Base-by-base conservation (phyloP, 257 asterid genomes). In the Solanum etuberosum region DNA sequence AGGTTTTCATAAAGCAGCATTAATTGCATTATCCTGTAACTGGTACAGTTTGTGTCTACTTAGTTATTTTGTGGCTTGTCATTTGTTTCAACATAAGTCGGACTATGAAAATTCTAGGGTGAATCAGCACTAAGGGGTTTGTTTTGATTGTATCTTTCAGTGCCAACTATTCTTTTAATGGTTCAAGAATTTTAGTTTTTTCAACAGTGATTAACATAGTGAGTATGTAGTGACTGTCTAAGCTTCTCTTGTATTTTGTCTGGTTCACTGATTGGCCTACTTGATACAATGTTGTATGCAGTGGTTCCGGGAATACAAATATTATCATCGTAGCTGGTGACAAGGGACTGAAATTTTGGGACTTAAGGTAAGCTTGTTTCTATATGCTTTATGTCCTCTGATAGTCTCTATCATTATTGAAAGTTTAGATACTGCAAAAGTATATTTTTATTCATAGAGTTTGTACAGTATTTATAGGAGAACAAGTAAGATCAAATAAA, bases 341-440 rank as follows among this genome's bases (percentile, higher is more conserved):
- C 84, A 95, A 92, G 91, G 97, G 99, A 88, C 91, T 94, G 88
- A 95, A 94, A 88, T 94, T 94, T 90, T 97, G 99, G 98, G 98
- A 97, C 89, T 87, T 95, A 85, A 94, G 98, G 98, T 97, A 91
- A 73, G 94, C 86, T 27, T 67, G 83, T 59, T 70, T 85, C 48
- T 42, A 29, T 51, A 85, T 40, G 82, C 38, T 27, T 84, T 40
- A 67, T 40, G 25, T 67, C 63, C 84, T 78, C 7, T 78, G 61
- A 78, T 78, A 43, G 61, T 43, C 38, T 78, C 81, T 73, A 21
- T 73, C 25, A 8, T 43, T 42, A 10, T n/a, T n/a, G n/a, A n/a
- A n/a, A n/a, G n/a, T n/a, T n/a, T n/a, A n/a, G n/a, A n/a, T n/a
- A n/a, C n/a, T n/a, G n/a, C n/a, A n/a, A n/a, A n/a, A n/a, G n/a